Base-by-base conservation (phyloP, 768 basidiomycete species). In the Lactarius psammicola region DNA sequence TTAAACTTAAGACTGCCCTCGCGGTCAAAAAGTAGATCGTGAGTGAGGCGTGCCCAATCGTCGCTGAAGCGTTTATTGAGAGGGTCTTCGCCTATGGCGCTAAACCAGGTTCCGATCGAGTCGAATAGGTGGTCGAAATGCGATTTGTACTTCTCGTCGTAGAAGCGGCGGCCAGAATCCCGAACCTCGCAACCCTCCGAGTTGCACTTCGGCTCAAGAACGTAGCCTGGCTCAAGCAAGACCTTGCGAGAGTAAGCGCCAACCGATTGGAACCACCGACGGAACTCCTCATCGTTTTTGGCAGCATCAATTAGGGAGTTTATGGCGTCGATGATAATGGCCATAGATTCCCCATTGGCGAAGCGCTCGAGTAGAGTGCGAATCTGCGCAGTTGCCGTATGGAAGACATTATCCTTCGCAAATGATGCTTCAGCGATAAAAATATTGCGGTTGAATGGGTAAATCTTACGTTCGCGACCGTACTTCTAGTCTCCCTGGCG, bases 1-100 rank as follows among this genome's bases (percentile, higher is more conserved):
- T 98, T 97, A 84, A 94, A 97, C 74, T 87, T 87, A 63, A 97
- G 80, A 67, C 84, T 85, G 9, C 95, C 95, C 67, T 95, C 90
- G 54, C 76, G 79, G 70, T 90, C 80, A 68, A 94, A 92, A 15
- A 97, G 80, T n/a, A 98, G 73, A 69, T 96, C 91, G 69, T 82
- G 87, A 42, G 92, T 92, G 28, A 96, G 80, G 9, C 89, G 81
- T 0, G 84, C 86, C 87, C 87, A 91, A 74, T 95, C 92, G 63
- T 91, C 83, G 30, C 91, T 93, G 72, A 97, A 89, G 40, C 84
- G 82, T 65, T 82, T 80, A 80, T 95, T 95, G 72, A 89, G 79
- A 0, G 90, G 88, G 75, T 98, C 96, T 3, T 94, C 86, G 17
- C 85, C 88, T 81, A 95, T 88, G 2, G 89, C 88, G 26, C 82